Conservation (phyloP, 768 basidiomycete genomes). For the Boletus pseudopeckii region DNA sequence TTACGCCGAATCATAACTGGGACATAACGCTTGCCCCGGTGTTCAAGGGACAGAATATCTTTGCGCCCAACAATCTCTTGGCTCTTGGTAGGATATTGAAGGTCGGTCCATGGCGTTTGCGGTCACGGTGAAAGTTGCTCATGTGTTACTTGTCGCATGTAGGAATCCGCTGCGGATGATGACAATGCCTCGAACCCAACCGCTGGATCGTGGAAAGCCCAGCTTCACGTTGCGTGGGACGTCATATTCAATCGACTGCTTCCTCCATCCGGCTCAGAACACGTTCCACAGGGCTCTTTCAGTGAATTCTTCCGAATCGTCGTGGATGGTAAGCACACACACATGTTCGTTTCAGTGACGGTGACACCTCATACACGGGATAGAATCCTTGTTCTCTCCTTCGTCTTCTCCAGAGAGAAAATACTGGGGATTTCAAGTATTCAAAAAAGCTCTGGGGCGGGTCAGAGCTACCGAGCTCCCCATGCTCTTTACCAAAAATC, state of each 20-base stretch:
- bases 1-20: constrained; percentile 66
- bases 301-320: constrained; percentile 89
- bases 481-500: constrained; percentile 89
- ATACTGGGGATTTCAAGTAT: constrained; percentile 94
- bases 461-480: constrained; percentile 65
- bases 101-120: constrained; percentile 39
- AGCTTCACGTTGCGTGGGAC: constrained; percentile 91
- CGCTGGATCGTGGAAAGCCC: constrained; percentile 76
- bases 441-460: constrained; percentile 73
- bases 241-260: constrained; percentile 75
- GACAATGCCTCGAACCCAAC: constrained; percentile 50
- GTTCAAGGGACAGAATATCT: constrained; percentile 72
- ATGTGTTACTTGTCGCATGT: background rate
- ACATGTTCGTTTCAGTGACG: background rate
- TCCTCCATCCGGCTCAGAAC: constrained; percentile 39
- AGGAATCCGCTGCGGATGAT: constrained; percentile 61
- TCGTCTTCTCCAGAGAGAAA: constrained; percentile 85
- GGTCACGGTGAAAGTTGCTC: constrained; percentile 2
- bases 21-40: constrained; percentile 57
- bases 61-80: constrained; percentile 69
- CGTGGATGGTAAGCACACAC: constrained; percentile 73
- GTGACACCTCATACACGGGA: background rate
- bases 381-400: constrained; percentile 84
- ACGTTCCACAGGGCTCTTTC: constrained; percentile 55
- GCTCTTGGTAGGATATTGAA: constrained; percentile 76